Percentiles rank a stretch among this genome's conserved stretches.
Evolutionary conservation across 805 yeast species (phyloP).

Genomic region (Danielia reshetovae): DNA sequence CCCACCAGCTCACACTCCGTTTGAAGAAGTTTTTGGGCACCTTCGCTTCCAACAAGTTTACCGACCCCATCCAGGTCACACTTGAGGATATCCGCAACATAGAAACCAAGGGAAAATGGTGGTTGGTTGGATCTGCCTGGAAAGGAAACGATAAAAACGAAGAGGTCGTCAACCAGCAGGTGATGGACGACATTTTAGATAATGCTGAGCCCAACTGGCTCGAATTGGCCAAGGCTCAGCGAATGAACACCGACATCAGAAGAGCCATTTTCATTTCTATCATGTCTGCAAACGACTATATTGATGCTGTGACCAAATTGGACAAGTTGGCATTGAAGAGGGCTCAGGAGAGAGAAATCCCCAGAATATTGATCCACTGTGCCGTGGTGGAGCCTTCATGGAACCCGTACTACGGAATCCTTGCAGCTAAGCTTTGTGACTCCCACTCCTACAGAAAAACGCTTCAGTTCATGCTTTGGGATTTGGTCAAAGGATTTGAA

Average conservation of each 20-base stretch:
- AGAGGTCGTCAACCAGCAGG: slow-evolving; percentile 34
- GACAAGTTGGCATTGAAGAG: slow-evolving; percentile 77
- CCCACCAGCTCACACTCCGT: slow-evolving; percentile 48
- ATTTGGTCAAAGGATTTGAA: slow-evolving; percentile 69
- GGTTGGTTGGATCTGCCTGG: slow-evolving; percentile 99
- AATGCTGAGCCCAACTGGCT: slow-evolving; percentile 82
- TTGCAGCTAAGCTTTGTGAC: slow-evolving; percentile 74
- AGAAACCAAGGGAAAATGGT: slow-evolving; percentile 91
- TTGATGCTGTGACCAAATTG: slow-evolving; percentile 79
- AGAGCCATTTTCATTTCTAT: slow-evolving; percentile 90
- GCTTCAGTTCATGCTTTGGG: slow-evolving; percentile 90
- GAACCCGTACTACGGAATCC: slow-evolving; percentile 84
- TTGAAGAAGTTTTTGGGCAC: slow-evolving; percentile 62
- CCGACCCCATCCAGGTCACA: slow-evolving; percentile 81
- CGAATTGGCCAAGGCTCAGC: slow-evolving; percentile 75
- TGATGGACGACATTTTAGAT: slow-evolving; percentile 60
- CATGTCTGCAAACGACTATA: slow-evolving; percentile 91
- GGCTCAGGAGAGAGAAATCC: slow-evolving; percentile 82
- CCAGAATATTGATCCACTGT: slow-evolving; percentile 82
- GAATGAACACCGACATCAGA: slow-evolving; percentile 95
- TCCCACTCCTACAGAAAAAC: slow-evolving; percentile 74
- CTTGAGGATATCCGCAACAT: slow-evolving; percentile 76
- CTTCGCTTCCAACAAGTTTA: slow-evolving; percentile 40
- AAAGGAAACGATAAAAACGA: slow-evolving; percentile 48
- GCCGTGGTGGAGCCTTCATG: slow-evolving; percentile 75